Base-by-base conservation (phyloP, 164 flowering plant genomes). In the Nelumbo lutea region DNA sequence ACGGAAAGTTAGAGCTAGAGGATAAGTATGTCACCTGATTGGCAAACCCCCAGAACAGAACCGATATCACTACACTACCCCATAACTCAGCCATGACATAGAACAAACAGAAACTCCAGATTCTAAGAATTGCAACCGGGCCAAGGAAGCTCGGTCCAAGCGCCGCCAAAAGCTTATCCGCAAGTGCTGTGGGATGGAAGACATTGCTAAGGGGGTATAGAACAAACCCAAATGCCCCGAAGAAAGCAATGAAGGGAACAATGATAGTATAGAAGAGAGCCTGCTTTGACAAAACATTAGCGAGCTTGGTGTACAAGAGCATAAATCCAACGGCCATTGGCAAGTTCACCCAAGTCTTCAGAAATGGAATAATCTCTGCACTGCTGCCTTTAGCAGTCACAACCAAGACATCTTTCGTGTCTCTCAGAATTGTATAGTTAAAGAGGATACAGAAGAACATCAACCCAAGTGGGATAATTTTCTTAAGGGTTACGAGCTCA, bases 21-120 rank as follows among this genome's bases (percentile, higher is more conserved):
- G 40, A 52, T 1, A 15, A 15, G 60, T n/a, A 62, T 41, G 50
- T 84, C 67, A 95, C 98, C 97, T 95, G 97, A 83, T 95, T 95
- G 48, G 98, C 97, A 77, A 92, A 87, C 0, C 98, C 98, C 97
- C 98, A 95, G 73, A 95, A 95, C 59, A 95, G 88, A 68, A 95
- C 97, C 2, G 98, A 95, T 69, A 95, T 67, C 61, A 95, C 98
- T 78, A 95, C 98, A 81, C 97, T 95, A 6, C 98, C 98, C 97
- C 98, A 95, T 2, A 92, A 85, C 78, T 95, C 98, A 80, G 99
- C 99, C 99, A 95, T 92, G 77, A 95, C 99, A 86, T 95, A 92
- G 80, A 95, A 95, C 87, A 92, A 78, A 70, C 98, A 92, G 81
- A 90, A 92, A 65, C 96, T 90, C 98, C 98, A 95, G 52, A 95